Evolutionary conservation across 371 early-diverging fungal species (phyloP).

Genomic region (Entomophthora muscae): DNA sequence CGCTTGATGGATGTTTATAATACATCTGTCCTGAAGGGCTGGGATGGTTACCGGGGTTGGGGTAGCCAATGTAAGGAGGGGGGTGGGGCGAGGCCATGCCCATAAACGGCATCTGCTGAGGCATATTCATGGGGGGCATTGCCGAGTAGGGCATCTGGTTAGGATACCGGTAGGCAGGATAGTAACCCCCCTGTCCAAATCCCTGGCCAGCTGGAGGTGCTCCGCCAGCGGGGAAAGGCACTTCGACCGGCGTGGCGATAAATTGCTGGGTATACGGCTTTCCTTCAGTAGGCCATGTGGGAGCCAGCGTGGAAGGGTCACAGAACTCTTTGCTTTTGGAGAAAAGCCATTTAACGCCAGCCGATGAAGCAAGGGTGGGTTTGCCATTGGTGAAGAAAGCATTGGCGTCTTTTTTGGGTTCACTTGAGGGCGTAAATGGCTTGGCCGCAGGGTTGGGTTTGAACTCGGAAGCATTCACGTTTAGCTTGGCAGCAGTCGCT

Average conservation of each 20-base stretch:
- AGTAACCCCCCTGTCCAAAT: constrained; percentile 11
- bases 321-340: constrained; percentile 3
- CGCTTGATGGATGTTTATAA: background rate
- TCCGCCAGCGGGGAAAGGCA: constrained; percentile 3
- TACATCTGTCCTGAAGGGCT: background rate
- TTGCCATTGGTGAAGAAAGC: background rate
- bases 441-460: constrained; percentile 67
- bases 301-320: constrained; percentile 6
- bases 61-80: constrained; percentile 1
- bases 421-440: constrained; percentile 48
- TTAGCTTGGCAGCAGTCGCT: constrained; percentile 29
- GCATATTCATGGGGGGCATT: constrained; percentile 7
- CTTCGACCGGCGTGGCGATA: background rate
- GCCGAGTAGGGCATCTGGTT: constrained; percentile 8
- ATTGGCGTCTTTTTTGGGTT: constrained; percentile 5
- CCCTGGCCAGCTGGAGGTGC: constrained; percentile 1
- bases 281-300: constrained; percentile 12
- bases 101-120: constrained; percentile 8
- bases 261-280: constrained; percentile 14
- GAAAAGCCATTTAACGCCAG: background rate
- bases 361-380: background rate
- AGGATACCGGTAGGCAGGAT: background rate
- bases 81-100: constrained; percentile 9
- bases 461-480: constrained; percentile 70
- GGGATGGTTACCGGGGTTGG: background rate